Percentiles rank a stretch among this genome's conserved stretches.
phyloP scores from a whole-genome alignment of 2,329 filamentous ascomycete genomes.

The Septoria petroselini region DNA sequence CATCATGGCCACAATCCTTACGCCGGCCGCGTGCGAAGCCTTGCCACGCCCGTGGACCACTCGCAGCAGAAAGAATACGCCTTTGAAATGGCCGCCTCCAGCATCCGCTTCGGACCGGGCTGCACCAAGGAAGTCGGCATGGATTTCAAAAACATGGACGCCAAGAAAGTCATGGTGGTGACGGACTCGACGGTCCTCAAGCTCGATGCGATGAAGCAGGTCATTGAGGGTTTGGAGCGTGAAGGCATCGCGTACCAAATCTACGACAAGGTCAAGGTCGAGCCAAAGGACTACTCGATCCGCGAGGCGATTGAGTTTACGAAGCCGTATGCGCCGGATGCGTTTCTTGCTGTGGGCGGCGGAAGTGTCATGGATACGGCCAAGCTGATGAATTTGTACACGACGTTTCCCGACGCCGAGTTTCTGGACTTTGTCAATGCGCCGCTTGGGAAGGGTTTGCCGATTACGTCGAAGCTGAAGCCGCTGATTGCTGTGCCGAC shows the following conservation, averaged over 20 bases:
- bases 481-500: constrained; percentile 82
- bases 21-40: constrained; percentile 49
- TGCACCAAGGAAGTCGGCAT: constrained; percentile 92
- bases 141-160: constrained; percentile 90
- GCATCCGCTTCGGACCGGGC: constrained; percentile 89
- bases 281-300: constrained; percentile 92
- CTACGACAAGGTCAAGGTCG: constrained; percentile 75
- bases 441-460: constrained; percentile 78
- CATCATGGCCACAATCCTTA: constrained; percentile 56
- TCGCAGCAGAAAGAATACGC: constrained; percentile 87
- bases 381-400: constrained; percentile 98
- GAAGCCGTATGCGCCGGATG: constrained; percentile 77
- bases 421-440: constrained; percentile 98
- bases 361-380: constrained; percentile 97
- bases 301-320: constrained; percentile 85
- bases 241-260: constrained; percentile 80
- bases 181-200: constrained; percentile 80
- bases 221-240: constrained; percentile 70
- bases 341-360: constrained; percentile 85
- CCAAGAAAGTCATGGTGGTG: constrained; percentile 83
- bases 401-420: constrained; percentile 82
- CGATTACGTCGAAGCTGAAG: constrained; percentile 66
- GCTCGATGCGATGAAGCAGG: constrained; percentile 85
- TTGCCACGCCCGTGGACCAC: constrained; percentile 74
- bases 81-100: constrained; percentile 96